Evolutionary conservation across 345 rosid species (phyloP).

Genomic region (Dipteronia sinensis): DNA sequence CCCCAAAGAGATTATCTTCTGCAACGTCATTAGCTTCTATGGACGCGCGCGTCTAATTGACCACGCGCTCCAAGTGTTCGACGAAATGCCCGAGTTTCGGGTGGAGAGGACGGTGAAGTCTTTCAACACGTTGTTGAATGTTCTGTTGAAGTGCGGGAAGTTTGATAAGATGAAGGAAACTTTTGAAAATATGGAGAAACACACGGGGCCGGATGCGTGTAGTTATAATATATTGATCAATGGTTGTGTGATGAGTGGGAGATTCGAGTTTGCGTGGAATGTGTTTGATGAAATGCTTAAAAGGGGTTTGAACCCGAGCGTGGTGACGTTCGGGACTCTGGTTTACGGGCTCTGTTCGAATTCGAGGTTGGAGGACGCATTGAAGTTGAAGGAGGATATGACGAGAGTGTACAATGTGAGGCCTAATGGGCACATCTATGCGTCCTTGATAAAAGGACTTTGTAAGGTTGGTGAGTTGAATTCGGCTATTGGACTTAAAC

Average conservation of each 20-base stretch:
- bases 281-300: slow-evolving; percentile 67
- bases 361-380: slow-evolving; percentile 60
- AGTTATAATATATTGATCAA: slow-evolving; percentile 71
- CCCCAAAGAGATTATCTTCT: slow-evolving; percentile 62
- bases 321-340: slow-evolving; percentile 60
- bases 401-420: slow-evolving; percentile 33
- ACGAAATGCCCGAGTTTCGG: slow-evolving; percentile 63
- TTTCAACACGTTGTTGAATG: slow-evolving; percentile 59
- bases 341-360: slow-evolving; percentile 53
- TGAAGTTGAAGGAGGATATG: slow-evolving; percentile 70
- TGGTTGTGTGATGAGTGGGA: slow-evolving; percentile 36
- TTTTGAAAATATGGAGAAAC: slow-evolving; percentile 37
- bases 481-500: slow-evolving; percentile 63
- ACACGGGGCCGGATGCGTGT: slow-evolving; percentile 60
- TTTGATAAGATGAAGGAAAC: slow-evolving; percentile 46
- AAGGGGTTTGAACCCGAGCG: slow-evolving; percentile 50
- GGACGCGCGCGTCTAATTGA: slow-evolving; percentile 52
- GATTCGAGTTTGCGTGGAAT: slow-evolving; percentile 50
- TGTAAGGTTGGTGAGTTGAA: slow-evolving; percentile 48
- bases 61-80: slow-evolving; percentile 59
- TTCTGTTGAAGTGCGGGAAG: slow-evolving; percentile 43
- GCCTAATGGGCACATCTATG: slow-evolving; percentile 47
- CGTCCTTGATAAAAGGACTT: slow-evolving; percentile 57
- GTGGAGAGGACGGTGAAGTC: slow-evolving; percentile 60
- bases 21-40: slow-evolving; percentile 59